Conservation (phyloP, 306 rosid species). For the Pueraria montana region DNA sequence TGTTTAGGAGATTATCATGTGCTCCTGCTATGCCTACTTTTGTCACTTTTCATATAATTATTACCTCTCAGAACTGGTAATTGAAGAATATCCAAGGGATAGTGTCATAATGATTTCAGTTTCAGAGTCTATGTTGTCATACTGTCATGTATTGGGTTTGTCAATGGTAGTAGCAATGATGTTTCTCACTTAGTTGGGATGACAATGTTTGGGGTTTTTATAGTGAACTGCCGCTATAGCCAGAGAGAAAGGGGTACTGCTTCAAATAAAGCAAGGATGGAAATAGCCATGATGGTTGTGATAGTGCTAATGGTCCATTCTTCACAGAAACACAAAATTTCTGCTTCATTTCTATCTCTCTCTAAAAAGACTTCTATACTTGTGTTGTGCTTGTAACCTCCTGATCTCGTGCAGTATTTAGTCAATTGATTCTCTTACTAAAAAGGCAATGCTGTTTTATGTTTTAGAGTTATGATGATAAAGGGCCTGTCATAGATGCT, state of each 20-base stretch:
- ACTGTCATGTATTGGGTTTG: too few relatives aligned
- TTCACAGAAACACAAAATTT: not conserved
- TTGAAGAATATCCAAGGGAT: slow-evolving; percentile 16
- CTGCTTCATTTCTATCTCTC: not conserved
- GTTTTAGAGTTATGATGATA: slow-evolving; percentile 81
- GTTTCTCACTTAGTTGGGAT: too few relatives aligned
- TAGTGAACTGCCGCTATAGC: too few relatives aligned
- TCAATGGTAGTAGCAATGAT: too few relatives aligned
- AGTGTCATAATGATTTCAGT: too few relatives aligned
- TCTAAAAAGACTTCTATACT: slow-evolving; percentile 1
- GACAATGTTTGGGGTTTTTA: too few relatives aligned
- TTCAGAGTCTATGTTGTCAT: too few relatives aligned
- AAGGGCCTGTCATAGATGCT: slow-evolving; percentile 94
- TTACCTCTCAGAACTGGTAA: not conserved
- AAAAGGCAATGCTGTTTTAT: slow-evolving; percentile 50
- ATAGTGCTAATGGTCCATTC: not conserved
- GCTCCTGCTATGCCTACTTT: not conserved
- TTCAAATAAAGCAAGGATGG: too few relatives aligned
- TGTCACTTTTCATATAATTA: slow-evolving; percentile 1
- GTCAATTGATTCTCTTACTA: slow-evolving; percentile 35
- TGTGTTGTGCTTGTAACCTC: slow-evolving; percentile 33
- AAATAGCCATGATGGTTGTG: too few relatives aligned
- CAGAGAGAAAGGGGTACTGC: too few relatives aligned
- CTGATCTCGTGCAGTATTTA: not conserved
- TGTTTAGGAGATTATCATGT: slow-evolving; percentile 3